Base-by-base conservation (phyloP, 2,329 filamentous ascomycete species). In the Xylariaceae sp. region DNA sequence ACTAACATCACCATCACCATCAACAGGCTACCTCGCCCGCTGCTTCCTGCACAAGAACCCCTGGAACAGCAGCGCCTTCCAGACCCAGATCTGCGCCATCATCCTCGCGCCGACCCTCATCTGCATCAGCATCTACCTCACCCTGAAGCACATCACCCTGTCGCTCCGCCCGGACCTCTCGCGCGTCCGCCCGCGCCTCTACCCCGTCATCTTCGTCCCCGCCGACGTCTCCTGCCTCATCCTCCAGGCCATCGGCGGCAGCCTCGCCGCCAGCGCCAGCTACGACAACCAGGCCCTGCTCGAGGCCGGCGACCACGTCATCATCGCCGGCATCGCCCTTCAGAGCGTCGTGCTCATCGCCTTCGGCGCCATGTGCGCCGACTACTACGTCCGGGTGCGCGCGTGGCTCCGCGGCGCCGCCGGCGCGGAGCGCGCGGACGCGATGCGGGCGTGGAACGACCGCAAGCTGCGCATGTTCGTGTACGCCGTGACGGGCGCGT, bases 101-200 rank as follows among this genome's bases (percentile, higher is more conserved):
- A 75, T 79, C 60, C 68, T 79, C 38, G 74, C 66, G n/a, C 76
- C 76, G 3, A 78, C 79, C 22, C 69, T 83, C 44, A 67, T 82
- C 61, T 79, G 78, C 61, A 76, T 79, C 49, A 73, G 70, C 54
- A 74, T 83, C 60, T 84, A 83, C 64, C 72, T 84, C 19, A 81
- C 76, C 3, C 72, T 83, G 44, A 79, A 81, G 59, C 78, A 81
- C 65, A 60, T 78, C 49, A 68, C 72, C 43, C 62, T 76, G 26
- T 61, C 68, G 35, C 64, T 78, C 46, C 67, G 65, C 59, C 69
- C 75, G 8, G 33, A 50, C 29, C 64, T 76, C 39, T 78, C 75
- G n/a, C 71, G 73, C 48, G 53, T 80, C 42, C 65, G 64, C 3
- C 71, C 76, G 15, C 61, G 59, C n/a, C 66, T 68, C 50, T 79